Evolutionary conservation across 106 monocot genomes (phyloP), one percentile per base, ranked within the genome.

Genomic region (Gastrodia elata): DNA sequence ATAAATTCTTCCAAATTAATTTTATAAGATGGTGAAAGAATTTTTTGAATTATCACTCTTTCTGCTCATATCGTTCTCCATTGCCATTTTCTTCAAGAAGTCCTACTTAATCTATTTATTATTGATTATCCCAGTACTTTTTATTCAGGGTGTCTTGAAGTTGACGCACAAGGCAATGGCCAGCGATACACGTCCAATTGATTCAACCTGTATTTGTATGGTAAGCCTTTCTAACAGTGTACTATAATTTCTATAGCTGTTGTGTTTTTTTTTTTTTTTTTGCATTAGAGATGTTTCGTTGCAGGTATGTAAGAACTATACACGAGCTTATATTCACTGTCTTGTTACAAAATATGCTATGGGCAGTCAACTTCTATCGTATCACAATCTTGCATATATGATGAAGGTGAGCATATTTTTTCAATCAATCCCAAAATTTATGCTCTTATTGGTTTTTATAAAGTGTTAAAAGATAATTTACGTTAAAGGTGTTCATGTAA

Each of bases 351-450:
- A 90, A 79, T 83, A 93, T 88, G 84, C 97, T 15, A 90, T 97
- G 92, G 97, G 97, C 43, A 88, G 93, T 41, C 97, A 97, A 38
- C 90, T 97, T 38, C 79, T 97, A 28, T 92, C 92, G 16, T 93
- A 97, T 73, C 97, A 97, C 77, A 97, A 93, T 77, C 73, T 97
- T 70, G 77, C 90, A 44, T 97, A 88, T 77, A 97, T 97, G 97
- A 90, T 93, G 97, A 86, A 88, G 90, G 96, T 96, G 90, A 77
- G 74, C 7, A 36, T 36, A 14, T 39, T 68, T 64, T n/a, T 74
- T 25, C 9, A 30, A 5, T 61, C 61, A 10, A 32, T 0, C 27
- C 20, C 39, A 14, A 5, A 0, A 7, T 61, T 61, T 10, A 26
- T 32, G 37, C 52, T 68, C 22, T 38, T 32, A 24, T 27, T 52